A percentile compares a stretch with the other conserved stretches of the same genome.
Conservation (phyloP, 2,329 filamentous ascomycete genomes). For the Penicillium hesseltinei region DNA sequence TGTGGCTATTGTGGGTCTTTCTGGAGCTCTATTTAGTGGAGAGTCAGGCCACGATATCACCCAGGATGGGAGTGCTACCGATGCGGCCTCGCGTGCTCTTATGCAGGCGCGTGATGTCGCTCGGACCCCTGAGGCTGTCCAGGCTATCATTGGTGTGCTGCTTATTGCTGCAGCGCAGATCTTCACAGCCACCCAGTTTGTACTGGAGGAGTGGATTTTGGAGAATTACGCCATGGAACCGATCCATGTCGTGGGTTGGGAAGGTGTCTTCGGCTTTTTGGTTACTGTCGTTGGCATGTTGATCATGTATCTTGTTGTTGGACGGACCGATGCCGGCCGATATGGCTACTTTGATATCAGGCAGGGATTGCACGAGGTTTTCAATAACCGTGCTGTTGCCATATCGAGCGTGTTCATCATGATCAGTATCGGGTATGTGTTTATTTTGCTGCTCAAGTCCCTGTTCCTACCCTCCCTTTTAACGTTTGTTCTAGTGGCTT, state of each 20-base stretch:
- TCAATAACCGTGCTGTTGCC: constrained; percentile 66
- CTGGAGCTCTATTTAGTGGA: constrained; percentile 75
- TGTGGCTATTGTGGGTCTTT: constrained; percentile 84
- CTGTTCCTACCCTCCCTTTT: constrained; percentile 3
- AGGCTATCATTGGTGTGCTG: constrained; percentile 77
- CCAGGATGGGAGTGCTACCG: constrained; percentile 26
- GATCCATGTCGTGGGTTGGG: constrained; percentile 91
- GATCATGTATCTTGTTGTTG: constrained; percentile 73
- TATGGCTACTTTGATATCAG: constrained; percentile 87
- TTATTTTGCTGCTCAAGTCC: not conserved
- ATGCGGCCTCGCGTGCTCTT: constrained; percentile 40
- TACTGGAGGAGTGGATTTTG: constrained; percentile 91
- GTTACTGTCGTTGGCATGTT: constrained; percentile 78
- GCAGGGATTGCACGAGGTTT: constrained; percentile 81
- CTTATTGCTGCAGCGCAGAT: constrained; percentile 93
- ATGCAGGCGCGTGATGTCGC: constrained; percentile 45
- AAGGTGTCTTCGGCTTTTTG: constrained; percentile 84
- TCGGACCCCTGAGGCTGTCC: constrained; percentile 56
- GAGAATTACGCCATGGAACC: constrained; percentile 77
- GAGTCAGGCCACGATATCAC: constrained; percentile 41
- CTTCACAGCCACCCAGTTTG: constrained; percentile 95
- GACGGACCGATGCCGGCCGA: constrained; percentile 68
- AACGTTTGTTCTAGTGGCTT: constrained; percentile 64
- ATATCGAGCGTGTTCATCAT: constrained; percentile 86
- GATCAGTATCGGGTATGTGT: constrained; percentile 86